Evolutionary conservation across 2,329 filamentous ascomycete genomes (phyloP).

Genomic region (Trichoderma harzianum): DNA sequence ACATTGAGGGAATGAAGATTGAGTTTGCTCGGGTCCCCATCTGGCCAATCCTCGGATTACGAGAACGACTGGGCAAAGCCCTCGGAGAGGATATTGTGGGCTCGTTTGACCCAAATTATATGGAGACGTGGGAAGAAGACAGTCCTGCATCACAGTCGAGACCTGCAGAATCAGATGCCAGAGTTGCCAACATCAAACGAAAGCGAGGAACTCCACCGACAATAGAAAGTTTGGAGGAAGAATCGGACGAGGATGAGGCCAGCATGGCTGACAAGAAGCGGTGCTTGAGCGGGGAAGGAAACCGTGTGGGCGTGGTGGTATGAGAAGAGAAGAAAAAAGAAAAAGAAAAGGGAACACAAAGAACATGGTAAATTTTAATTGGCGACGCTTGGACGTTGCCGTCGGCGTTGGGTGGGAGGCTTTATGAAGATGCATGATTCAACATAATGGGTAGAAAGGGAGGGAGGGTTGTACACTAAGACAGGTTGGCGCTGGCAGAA

Average conservation of each 20-base stretch:
- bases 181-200: conserved; percentile 25
- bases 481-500: not conserved
- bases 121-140: conserved; percentile 46
- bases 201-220: conserved; percentile 38
- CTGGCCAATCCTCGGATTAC: conserved; percentile 54
- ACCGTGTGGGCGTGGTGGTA: conserved; percentile 31
- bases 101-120: conserved; percentile 35
- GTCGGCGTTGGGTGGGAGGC: not conserved
- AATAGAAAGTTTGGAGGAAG: conserved; percentile 41
- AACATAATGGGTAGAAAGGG: not conserved
- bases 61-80: conserved; percentile 52
- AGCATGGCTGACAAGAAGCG: conserved; percentile 32
- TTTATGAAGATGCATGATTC: conserved; percentile 8
- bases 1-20: conserved; percentile 41
- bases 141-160: not conserved
- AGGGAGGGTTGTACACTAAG: not conserved
- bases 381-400: not conserved
- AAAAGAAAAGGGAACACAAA: not conserved
- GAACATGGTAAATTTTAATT: not conserved
- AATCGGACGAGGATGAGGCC: conserved; percentile 32
- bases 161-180: conserved; percentile 27
- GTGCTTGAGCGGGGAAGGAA: conserved; percentile 30
- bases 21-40: conserved; percentile 48
- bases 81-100: conserved; percentile 51
- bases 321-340: conserved; percentile 17